Evolutionary conservation across 768 basidiomycete species (phyloP).

Genomic region (Suillus fuscotomentosus): DNA sequence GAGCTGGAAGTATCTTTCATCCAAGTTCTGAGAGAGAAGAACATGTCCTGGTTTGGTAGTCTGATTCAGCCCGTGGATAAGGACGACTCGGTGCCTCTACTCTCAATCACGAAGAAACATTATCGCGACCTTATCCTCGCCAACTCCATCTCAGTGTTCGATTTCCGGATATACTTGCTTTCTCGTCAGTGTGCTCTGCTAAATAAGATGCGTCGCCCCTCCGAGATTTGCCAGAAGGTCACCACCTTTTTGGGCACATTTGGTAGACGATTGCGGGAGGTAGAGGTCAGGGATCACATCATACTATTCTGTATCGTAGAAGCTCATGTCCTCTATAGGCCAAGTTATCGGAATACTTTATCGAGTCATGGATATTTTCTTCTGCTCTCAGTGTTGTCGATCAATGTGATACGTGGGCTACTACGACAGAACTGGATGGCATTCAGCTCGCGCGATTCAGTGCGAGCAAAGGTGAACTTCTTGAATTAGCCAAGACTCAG

Average conservation of each 20-base stretch:
- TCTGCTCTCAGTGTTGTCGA: conserved; percentile 83
- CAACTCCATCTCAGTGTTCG: conserved; percentile 91
- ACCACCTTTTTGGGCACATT: conserved; percentile 76
- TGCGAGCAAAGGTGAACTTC: conserved; percentile 84
- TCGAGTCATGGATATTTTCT: conserved; percentile 93
- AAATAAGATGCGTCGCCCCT: conserved; percentile 62
- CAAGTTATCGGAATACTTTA: conserved; percentile 64
- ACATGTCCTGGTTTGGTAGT: conserved; percentile 89
- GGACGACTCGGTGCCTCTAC: conserved; percentile 80
- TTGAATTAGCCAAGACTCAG: conserved; percentile 87
- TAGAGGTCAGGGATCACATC: conserved; percentile 51
- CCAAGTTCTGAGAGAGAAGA: conserved; percentile 71
- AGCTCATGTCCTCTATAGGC: conserved; percentile 34
- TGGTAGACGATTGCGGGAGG: conserved; percentile 69
- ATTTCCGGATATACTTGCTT: conserved; percentile 89
- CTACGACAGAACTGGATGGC: conserved; percentile 43
- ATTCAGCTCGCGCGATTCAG: conserved; percentile 50
- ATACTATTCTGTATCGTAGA: conserved; percentile 5
- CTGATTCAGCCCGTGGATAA: conserved; percentile 66
- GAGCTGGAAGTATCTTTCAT: conserved; percentile 88
- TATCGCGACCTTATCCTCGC: conserved; percentile 88
- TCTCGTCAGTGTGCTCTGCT: conserved; percentile 81
- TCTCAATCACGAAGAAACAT: conserved; percentile 78
- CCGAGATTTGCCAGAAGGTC: conserved; percentile 70
- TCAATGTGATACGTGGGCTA: conserved; percentile 72